A percentile compares a stretch with the other conserved stretches of the same genome.
phyloP scores from a whole-genome alignment of 2,329 filamentous ascomycete genomes.

The Lasiodiplodia sp. region DNA sequence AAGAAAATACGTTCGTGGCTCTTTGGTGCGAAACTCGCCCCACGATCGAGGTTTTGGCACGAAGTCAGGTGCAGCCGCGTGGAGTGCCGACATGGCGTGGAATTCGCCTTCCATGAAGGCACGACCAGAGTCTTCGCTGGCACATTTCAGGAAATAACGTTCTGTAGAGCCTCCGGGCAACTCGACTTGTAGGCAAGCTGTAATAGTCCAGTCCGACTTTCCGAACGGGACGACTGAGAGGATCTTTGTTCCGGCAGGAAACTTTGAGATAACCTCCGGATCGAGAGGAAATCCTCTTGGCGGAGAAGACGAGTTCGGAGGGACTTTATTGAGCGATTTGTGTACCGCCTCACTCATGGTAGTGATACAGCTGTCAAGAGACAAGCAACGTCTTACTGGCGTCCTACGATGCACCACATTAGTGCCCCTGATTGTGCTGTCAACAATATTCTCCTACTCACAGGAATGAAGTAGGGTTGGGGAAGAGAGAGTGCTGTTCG shows the following conservation, averaged over 20 bases:
- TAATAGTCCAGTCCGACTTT: constrained; percentile 13
- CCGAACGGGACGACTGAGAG: constrained; percentile 7
- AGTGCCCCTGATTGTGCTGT: neutral
- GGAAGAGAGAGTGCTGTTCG: neutral
- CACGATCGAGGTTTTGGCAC: constrained; percentile 4
- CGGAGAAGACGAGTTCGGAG: neutral
- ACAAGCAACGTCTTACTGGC: neutral
- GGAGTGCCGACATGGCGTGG: constrained; percentile 18
- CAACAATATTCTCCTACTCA: neutral
- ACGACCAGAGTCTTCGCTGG: constrained; percentile 1
- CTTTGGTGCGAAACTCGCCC: neutral
- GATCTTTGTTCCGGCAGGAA: constrained; percentile 12
- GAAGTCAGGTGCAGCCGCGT: neutral
- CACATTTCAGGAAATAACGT: constrained; percentile 22
- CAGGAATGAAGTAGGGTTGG: neutral
- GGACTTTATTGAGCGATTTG: neutral
- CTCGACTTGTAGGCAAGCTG: constrained; percentile 10
- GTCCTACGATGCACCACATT: constrained; percentile 3
- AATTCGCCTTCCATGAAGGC: constrained; percentile 13
- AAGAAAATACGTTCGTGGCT: constrained; percentile 8
- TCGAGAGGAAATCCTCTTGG: constrained; percentile 3
- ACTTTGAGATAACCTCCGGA: neutral
- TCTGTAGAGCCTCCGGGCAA: neutral
- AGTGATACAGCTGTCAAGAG: neutral
- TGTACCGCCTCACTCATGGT: neutral